Evolutionary conservation across 2,329 filamentous ascomycete genomes (phyloP).

Genomic region (Colletotrichum sp.): DNA sequence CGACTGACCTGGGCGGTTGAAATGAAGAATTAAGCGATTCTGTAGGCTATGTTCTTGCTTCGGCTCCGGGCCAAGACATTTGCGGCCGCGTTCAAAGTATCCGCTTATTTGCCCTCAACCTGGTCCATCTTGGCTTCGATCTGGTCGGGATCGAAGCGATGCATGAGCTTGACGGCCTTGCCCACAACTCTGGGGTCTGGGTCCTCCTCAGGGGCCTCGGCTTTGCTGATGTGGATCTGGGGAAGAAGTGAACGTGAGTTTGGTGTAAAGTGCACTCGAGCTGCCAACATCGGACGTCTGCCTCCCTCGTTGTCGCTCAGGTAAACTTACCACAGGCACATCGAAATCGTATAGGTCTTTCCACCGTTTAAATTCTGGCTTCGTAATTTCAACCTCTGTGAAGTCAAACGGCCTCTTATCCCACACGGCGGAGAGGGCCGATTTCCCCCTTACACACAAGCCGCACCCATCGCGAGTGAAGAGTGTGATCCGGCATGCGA

Average conservation of each 20-base stretch:
- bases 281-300: background rate
- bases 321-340: constrained; percentile 71
- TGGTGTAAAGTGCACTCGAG: background rate
- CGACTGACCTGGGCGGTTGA: background rate
- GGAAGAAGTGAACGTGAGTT: background rate
- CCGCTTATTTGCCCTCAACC: constrained; percentile 40
- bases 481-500: constrained; percentile 71
- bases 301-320: background rate
- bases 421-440: constrained; percentile 72
- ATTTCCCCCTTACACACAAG: constrained; percentile 72
- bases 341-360: constrained; percentile 80
- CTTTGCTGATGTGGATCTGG: constrained; percentile 69
- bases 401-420: constrained; percentile 71
- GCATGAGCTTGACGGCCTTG: constrained; percentile 76
- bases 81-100: background rate
- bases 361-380: constrained; percentile 68
- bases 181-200: constrained; percentile 59
- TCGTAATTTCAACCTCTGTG: constrained; percentile 73
- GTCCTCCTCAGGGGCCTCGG: constrained; percentile 52
- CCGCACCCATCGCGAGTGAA: constrained; percentile 77
- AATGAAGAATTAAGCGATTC: background rate
- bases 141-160: constrained; percentile 72
- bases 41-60: background rate
- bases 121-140: constrained; percentile 73
- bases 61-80: background rate